Evolutionary conservation across 371 early-diverging fungal genomes (phyloP), one percentile per base, ranked within the genome.

Genomic region (Fennellomyces sp.): DNA sequence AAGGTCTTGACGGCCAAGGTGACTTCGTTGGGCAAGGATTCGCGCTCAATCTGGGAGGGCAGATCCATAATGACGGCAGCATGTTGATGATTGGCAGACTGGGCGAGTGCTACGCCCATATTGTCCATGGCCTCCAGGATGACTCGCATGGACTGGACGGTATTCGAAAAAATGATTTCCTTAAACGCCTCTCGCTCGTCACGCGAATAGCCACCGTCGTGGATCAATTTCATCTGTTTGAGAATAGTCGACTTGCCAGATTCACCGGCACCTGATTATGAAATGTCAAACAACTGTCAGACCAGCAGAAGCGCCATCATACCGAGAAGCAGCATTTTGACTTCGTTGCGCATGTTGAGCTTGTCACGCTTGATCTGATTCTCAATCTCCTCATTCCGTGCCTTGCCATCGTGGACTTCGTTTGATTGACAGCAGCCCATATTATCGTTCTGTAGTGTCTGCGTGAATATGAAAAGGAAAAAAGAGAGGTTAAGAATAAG

Each of bases 171-270:
- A 61, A 98, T 96, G 64, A 95, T 93, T 67, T 94, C 95, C 68
- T 88, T 94, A 86, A 92, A 96, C 2, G 94, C 88, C 56, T 91
- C 90, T 52, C 91, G 86, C 70, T 97, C 97, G 33, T 92, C 91
- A 26, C 73, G 65, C 59, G 91, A 84, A 79, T 95, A 98, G 13
- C 97, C 95, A 52, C 86, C 90, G 67, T 91, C 95, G 72, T 98
- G 97, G 63, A 98, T 98, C 50, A 97, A 81, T 72, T 94, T 93
- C 96, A 98, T 97, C 70, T 98, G 97, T 70, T 98, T 98, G 45
- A 98, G 72, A 63, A 98, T 94, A 10, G 98, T 98, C 36, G 92
- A 91, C 76, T 98, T 98, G 35, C 98, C 98, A 5, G 96, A 95
- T 81, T 98, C 98, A 66, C 98, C 98, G 27, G 97, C 94, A 63